A percentile compares a stretch with the other conserved stretches of the same genome.
phyloP scores from a whole-genome alignment of 768 basidiomycete genomes.

The Mycena chlorophos region DNA sequence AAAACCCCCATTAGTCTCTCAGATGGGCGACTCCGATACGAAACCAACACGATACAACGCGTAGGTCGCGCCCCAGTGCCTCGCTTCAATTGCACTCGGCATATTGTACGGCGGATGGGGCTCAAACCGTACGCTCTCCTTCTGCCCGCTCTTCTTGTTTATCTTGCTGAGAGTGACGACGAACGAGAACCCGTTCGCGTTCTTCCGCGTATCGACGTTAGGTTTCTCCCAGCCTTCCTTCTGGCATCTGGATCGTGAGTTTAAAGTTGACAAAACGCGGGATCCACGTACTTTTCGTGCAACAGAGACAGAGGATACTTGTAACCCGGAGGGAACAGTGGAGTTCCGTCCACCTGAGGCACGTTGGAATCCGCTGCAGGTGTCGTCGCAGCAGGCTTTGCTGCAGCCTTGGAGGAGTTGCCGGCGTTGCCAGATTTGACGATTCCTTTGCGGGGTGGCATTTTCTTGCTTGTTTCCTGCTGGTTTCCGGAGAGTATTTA shows the following conservation, averaged over 20 bases:
- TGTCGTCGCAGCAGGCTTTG: slow-evolving; percentile 24
- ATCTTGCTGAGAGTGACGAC: slow-evolving; percentile 63
- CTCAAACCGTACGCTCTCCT: slow-evolving; percentile 68
- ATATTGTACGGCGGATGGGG: slow-evolving; percentile 71
- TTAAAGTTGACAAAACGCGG: not conserved
- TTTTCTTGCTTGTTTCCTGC: no score
- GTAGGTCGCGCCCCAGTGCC: slow-evolving; percentile 89
- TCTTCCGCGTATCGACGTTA: slow-evolving; percentile 65
- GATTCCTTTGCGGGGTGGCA: slow-evolving; percentile 75
- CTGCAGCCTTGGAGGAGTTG: slow-evolving; percentile 64
- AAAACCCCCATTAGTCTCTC: no score
- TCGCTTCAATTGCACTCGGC: slow-evolving; percentile 75
- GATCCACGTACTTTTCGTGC: slow-evolving; percentile 61
- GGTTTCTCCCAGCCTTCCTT: slow-evolving; percentile 90
- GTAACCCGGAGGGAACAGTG: slow-evolving; percentile 80
- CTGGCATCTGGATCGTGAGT: slow-evolving; percentile 61
- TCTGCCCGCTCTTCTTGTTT: slow-evolving; percentile 70
- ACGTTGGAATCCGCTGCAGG: slow-evolving; percentile 28
- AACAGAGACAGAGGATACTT: slow-evolving; percentile 82
- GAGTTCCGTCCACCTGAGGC: slow-evolving; percentile 38
- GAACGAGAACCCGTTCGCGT: slow-evolving; percentile 59
- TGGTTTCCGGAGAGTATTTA: not conserved
- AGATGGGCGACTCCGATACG: slow-evolving; percentile 23
- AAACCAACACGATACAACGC: slow-evolving; percentile 81
- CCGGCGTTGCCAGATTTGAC: slow-evolving; percentile 90